These are phyloP conservation scores for Ogataea degrootiae DNA, from an alignment of 805 yeast genomes.

Conservation along the genomic window DNA sequence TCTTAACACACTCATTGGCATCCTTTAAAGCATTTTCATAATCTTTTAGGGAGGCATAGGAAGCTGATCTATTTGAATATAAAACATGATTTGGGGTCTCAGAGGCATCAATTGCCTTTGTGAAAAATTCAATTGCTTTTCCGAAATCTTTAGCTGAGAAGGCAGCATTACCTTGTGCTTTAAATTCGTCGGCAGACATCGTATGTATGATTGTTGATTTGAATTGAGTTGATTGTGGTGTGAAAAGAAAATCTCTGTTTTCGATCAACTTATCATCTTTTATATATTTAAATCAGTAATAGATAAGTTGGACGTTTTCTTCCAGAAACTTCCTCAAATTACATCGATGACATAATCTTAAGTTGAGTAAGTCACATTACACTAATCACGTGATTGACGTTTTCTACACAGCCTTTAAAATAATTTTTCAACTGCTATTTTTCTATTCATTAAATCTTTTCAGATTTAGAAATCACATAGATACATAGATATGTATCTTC, in stretches of 20 bases:
- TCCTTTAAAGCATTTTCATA: constrained; percentile 74
- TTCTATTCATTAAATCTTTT: background rate
- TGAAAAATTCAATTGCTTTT: constrained; percentile 74
- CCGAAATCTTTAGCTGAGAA: constrained; percentile 82
- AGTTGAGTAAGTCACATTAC: background rate
- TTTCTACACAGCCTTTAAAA: background rate
- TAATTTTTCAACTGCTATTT: background rate
- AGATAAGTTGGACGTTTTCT: background rate
- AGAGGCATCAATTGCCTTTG: constrained; percentile 83
- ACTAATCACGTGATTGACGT: background rate
- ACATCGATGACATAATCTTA: no score
- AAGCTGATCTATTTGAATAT: constrained; percentile 90
- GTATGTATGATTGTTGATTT: background rate
- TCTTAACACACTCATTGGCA: constrained; percentile 76
- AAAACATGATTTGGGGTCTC: constrained; percentile 85
- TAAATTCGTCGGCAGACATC: constrained; percentile 70
- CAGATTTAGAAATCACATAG: background rate
- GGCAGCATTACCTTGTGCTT: constrained; percentile 91
- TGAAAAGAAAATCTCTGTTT: background rate
- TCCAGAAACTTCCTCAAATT: no score
- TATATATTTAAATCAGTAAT: no score
- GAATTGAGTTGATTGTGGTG: no score
- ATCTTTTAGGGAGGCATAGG: constrained; percentile 74
- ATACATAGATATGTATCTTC: no score
- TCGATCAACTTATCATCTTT: background rate